phyloP scores from a whole-genome alignment of 163 green algal species.

The Scenedesmus sp. region DNA sequence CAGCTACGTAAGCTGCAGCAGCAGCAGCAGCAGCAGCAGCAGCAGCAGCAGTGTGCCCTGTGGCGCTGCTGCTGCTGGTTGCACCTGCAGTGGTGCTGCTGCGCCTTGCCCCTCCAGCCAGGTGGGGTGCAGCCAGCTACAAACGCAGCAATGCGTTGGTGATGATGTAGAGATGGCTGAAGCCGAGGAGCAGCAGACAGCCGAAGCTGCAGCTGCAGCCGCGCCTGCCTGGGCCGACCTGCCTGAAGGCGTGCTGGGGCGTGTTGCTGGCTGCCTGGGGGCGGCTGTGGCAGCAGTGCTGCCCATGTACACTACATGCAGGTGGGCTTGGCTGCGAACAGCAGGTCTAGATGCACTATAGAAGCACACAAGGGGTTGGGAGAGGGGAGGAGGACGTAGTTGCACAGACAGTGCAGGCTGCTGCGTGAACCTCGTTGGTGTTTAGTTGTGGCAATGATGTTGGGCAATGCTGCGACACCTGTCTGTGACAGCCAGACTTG shows the following conservation, averaged over 20 bases:
- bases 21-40: neutral
- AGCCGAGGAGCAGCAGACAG: neutral
- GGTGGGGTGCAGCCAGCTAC: neutral
- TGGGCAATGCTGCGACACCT: no score
- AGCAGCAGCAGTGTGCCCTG: neutral
- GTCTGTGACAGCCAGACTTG: no score
- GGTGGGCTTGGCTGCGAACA: neutral
- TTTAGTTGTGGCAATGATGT: no score
- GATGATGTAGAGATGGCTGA: slow-evolving; percentile 13
- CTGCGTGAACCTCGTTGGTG: no score
- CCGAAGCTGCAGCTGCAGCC: neutral
- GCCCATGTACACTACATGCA: slow-evolving; percentile 31
- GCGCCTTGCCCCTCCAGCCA: neutral
- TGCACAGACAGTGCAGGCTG: no score
- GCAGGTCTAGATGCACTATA: neutral
- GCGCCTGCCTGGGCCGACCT: slow-evolving; percentile 23
- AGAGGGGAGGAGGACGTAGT: no score
- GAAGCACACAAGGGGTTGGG: no score
- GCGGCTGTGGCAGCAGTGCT: neutral
- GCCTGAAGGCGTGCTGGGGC: slow-evolving; percentile 2
- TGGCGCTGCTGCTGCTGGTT: neutral
- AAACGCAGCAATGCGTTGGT: neutral
- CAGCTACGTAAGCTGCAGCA: neutral
- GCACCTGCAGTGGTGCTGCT: neutral
- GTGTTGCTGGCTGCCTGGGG: slow-evolving; percentile 8